These are phyloP conservation scores for Phytophthora hibernalis DNA, from an alignment of 352 stramenopile species.

Conservation along the genomic window DNA sequence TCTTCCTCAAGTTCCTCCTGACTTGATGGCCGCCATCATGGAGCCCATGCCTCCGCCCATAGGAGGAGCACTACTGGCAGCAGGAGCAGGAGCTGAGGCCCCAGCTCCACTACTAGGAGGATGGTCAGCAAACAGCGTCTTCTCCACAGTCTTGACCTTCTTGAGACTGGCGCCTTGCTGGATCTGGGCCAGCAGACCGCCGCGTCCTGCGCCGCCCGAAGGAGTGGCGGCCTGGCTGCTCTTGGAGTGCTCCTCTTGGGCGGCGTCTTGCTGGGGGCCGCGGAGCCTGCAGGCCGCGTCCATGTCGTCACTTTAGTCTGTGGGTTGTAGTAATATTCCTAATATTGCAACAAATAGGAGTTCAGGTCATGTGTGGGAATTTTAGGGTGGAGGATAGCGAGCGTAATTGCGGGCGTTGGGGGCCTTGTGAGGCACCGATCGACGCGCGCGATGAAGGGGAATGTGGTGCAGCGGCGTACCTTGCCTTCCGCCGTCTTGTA, in stretches of 20 bases:
- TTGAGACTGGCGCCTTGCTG: slow-evolving; percentile 76
- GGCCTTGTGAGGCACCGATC: neutral
- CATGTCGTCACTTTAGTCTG: slow-evolving; percentile 90
- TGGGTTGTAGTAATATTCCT: slow-evolving; percentile 94
- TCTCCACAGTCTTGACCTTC: slow-evolving; percentile 82
- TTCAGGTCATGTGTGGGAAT: no score
- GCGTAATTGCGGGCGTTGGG: slow-evolving; percentile 2
- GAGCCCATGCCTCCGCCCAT: slow-evolving; percentile 54
- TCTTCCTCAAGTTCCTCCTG: slow-evolving; percentile 71
- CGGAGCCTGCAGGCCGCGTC: slow-evolving; percentile 57
- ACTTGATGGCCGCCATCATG: slow-evolving; percentile 82
- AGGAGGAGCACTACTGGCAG: slow-evolving; percentile 26
- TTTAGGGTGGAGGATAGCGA: neutral
- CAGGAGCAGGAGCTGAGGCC: slow-evolving; percentile 13
- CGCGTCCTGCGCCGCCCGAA: slow-evolving; percentile 47
- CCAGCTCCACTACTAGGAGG: slow-evolving; percentile 27
- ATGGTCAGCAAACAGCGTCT: slow-evolving; percentile 55
- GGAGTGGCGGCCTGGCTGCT: slow-evolving; percentile 20
- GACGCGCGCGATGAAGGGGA: neutral
- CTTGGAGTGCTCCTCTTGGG: slow-evolving; percentile 53
- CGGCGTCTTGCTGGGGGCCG: slow-evolving; percentile 37
- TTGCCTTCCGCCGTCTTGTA: slow-evolving; percentile 91
- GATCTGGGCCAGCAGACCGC: slow-evolving; percentile 74
- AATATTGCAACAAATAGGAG: neutral
- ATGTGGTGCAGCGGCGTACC: slow-evolving; percentile 36